Conservation (phyloP, 1,284 basidiomycete genomes). For the Leccinum fallax region DNA sequence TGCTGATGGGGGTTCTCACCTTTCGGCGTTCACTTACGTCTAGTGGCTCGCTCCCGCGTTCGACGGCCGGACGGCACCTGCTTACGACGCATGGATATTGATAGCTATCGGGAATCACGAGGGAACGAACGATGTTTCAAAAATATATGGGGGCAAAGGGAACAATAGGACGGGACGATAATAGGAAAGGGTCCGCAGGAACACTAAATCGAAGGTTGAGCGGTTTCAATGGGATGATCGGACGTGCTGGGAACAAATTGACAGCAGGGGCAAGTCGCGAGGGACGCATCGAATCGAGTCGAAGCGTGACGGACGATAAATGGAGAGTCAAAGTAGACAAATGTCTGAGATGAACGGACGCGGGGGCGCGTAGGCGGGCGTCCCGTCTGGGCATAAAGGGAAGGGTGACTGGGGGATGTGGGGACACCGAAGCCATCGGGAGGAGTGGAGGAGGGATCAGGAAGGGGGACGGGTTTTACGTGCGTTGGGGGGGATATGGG, state of each 20-base stretch:
- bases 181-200: slow-evolving; percentile 24
- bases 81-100: slow-evolving; percentile 23
- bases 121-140: slow-evolving; percentile 12
- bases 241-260: slow-evolving; percentile 1
- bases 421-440: slow-evolving; percentile 21
- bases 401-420: slow-evolving; percentile 22
- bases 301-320: slow-evolving; percentile 21
- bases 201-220: slow-evolving; percentile 33
- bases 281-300: slow-evolving; percentile 2
- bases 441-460: slow-evolving; percentile 24
- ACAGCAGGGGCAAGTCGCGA: slow-evolving; percentile 13
- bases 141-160: slow-evolving; percentile 16
- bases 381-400: not conserved
- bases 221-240: slow-evolving; percentile 30
- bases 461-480: slow-evolving; percentile 23
- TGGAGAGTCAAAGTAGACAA: not conserved
- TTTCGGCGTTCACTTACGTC: slow-evolving; percentile 37
- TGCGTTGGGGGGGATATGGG: slow-evolving; percentile 8
- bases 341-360: not conserved
- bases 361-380: slow-evolving; percentile 9
- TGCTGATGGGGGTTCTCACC: slow-evolving; percentile 27
- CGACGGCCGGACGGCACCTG: slow-evolving; percentile 21
- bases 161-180: slow-evolving; percentile 5
- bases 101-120: slow-evolving; percentile 24
- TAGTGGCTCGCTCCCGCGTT: slow-evolving; percentile 35